These are phyloP conservation scores for Candida easanensis DNA, from an alignment of 805 yeast species.

Conservation along the genomic window DNA sequence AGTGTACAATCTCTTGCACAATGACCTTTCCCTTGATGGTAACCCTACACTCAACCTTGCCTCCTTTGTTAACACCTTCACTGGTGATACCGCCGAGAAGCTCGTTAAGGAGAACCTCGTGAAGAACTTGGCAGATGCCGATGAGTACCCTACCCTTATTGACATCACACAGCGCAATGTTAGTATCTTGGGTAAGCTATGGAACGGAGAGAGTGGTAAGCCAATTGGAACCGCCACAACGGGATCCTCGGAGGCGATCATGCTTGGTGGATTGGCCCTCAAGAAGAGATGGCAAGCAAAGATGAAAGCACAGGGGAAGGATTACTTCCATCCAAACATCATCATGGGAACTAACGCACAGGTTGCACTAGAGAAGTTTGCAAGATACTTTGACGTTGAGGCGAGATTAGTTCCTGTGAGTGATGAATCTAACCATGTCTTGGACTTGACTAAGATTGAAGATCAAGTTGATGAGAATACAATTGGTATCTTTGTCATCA, in stretches of 20 bases:
- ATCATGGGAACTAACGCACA: constrained; percentile 92
- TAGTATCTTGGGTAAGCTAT: constrained; percentile 71
- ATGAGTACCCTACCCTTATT: constrained; percentile 85
- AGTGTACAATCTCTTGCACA: constrained; percentile 63
- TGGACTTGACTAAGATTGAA: constrained; percentile 59
- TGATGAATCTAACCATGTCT: constrained; percentile 55
- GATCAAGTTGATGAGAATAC: constrained; percentile 84
- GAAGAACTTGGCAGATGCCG: constrained; percentile 89
- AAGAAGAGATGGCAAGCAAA: constrained; percentile 83
- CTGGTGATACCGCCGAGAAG: constrained; percentile 49
- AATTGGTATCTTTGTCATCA: constrained; percentile 82
- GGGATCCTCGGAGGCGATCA: constrained; percentile 91
- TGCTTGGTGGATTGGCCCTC: constrained; percentile 91
- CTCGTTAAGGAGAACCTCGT: constrained; percentile 69
- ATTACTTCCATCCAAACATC: constrained; percentile 70
- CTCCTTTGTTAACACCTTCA: constrained; percentile 78
- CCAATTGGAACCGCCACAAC: constrained; percentile 90
- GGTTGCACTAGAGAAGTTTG: constrained; percentile 92
- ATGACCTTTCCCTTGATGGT: constrained; percentile 81
- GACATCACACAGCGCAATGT: constrained; percentile 81
- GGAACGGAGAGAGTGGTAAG: constrained; percentile 61
- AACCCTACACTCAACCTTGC: constrained; percentile 82
- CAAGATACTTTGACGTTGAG: constrained; percentile 91
- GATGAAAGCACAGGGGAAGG: constrained; percentile 57
- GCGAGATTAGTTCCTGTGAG: constrained; percentile 70